Evolutionary conservation across 257 asterid genomes (phyloP), one percentile per base, ranked within the genome.

Genomic region (Cruciata laevipes): DNA sequence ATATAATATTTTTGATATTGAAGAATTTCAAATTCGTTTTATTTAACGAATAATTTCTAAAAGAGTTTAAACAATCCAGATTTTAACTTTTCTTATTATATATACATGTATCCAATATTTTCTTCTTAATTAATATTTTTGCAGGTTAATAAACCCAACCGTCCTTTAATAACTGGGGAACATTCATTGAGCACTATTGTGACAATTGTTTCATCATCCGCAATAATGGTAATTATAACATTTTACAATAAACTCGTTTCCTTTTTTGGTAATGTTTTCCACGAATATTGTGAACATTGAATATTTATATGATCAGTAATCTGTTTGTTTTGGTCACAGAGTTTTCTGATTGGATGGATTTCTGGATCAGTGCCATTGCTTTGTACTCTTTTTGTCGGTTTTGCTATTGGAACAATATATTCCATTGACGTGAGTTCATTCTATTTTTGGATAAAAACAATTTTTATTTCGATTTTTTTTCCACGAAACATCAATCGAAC

Each of bases 131-230:
- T 6, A 33, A 3, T 33, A 6, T 6, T 33, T 3, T 33, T 67
- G 67, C 86, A 91, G 98, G 95, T 91, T 55, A 91, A 91, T 79
- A 91, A 89, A 76, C 98, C 98, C 23, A 82, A 86, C 73, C 98
- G 89, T 76, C 98, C 96, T 0, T 78, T 91, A 85, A 95, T 96
- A 31, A 85, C 98, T 18, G 98, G 98, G 65, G 98, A 91, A 79
- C 87, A 85, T 76, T 86, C 98, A 24, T 75, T 85, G 32, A 71
- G 71, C 73, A 81, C 89, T 12, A 95, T 89, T 30, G 79, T 81
- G 68, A 63, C 74, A 77, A 85, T 91, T 47, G 77, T 91, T 74
- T 82, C 94, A 47, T 83, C 95, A 66, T 91, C 84, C 71, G 98
- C 89, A 67, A 30, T 89, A 66, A 71, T 89, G 88, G 98, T 91